Evolutionary conservation across 805 yeast genomes (phyloP).

Genomic region (Candida qinlingensis): DNA sequence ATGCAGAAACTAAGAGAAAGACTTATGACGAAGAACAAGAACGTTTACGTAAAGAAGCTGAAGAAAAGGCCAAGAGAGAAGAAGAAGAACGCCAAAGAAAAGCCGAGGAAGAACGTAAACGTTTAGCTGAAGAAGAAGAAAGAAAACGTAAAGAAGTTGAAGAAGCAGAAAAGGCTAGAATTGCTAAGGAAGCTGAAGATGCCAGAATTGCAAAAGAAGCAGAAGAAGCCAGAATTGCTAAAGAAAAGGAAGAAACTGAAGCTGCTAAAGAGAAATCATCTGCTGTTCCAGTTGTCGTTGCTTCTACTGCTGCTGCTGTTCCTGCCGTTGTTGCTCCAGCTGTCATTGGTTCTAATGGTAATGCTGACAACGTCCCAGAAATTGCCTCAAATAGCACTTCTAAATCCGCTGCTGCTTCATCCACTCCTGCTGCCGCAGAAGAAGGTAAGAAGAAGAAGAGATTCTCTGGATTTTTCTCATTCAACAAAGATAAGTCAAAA

Average conservation of each 20-base stretch:
- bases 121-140: constrained; percentile 75
- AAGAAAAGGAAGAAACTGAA: constrained; percentile 8
- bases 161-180: constrained; percentile 9
- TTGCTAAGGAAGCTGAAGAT: constrained; percentile 26
- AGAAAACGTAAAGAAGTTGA: constrained; percentile 49
- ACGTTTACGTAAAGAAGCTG: constrained; percentile 11
- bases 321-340: background rate
- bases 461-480: constrained; percentile 7
- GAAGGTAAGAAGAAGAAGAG: constrained; percentile 6
- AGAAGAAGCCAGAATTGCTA: constrained; percentile 8
- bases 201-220: constrained; percentile 24
- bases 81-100: constrained; percentile 6
- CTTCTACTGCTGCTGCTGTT: background rate
- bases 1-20: constrained; percentile 22
- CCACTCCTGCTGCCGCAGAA: background rate
- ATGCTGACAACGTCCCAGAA: background rate
- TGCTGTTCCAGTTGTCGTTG: background rate
- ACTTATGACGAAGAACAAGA: constrained; percentile 17
- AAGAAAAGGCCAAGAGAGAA: constrained; percentile 13
- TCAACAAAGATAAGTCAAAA: constrained; percentile 4
- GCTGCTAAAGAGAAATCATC: constrained; percentile 5
- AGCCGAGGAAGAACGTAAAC: constrained; percentile 45
- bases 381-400: background rate
- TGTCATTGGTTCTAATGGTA: constrained; percentile 1
- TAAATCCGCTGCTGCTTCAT: background rate